Conservation (phyloP, 164 flowering plant genomes). For the Litsea cubeba region DNA sequence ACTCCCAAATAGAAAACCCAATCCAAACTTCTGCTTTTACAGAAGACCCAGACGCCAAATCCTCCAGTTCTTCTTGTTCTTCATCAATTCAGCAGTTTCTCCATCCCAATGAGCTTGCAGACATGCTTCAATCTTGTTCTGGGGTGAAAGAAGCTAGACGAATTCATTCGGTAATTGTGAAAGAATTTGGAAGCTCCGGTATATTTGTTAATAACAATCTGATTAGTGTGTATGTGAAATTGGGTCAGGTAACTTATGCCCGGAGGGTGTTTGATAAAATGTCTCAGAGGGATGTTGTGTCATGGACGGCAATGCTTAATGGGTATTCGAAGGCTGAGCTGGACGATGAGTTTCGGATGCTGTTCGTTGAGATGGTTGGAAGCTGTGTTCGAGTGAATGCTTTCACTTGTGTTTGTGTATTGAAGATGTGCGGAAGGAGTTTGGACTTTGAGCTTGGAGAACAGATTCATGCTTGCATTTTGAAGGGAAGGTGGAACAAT, state of each 20-base stretch:
- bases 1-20: slow-evolving; percentile 1
- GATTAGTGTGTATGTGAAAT: slow-evolving; percentile 44
- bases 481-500: slow-evolving; percentile 52
- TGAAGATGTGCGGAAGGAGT: slow-evolving; percentile 60
- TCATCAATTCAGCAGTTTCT: slow-evolving; percentile 8
- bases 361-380: slow-evolving; percentile 36
- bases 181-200: slow-evolving; percentile 14
- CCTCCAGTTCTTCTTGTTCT: slow-evolving; percentile 1
- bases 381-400: slow-evolving; percentile 36
- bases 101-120: slow-evolving; percentile 25
- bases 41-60: slow-evolving; percentile 17
- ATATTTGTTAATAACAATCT: slow-evolving; percentile 54
- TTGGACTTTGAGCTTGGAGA: slow-evolving; percentile 53
- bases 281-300: slow-evolving; percentile 50
- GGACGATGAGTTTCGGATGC: slow-evolving; percentile 39
- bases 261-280: slow-evolving; percentile 71
- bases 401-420: slow-evolving; percentile 57
- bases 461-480: slow-evolving; percentile 60
- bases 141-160: slow-evolving; percentile 32
- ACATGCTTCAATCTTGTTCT: slow-evolving; percentile 45
- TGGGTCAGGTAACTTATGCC: slow-evolving; percentile 42
- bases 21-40: neutral
- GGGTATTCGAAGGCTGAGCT: slow-evolving; percentile 51
- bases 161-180: slow-evolving; percentile 42
- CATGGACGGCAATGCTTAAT: slow-evolving; percentile 78